Percentiles rank a stretch among this genome's conserved stretches.
Conservation (phyloP, 2,329 filamentous ascomycete species). For the Claviceps sp. region DNA sequence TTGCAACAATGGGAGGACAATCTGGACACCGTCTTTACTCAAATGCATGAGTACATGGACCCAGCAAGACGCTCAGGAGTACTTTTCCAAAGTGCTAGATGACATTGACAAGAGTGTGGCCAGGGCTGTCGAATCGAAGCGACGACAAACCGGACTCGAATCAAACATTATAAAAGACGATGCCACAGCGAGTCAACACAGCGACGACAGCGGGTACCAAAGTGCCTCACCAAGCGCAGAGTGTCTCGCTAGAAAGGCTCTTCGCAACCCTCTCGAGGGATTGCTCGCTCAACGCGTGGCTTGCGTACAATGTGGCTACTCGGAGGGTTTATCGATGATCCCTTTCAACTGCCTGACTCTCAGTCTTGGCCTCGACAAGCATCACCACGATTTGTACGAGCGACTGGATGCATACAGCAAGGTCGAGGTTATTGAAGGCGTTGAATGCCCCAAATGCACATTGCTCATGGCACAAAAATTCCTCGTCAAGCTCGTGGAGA, state of each 20-base stretch:
- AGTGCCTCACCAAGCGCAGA: constrained; percentile 28
- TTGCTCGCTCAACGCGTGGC: constrained; percentile 78
- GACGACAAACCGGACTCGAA: constrained; percentile 25
- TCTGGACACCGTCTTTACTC: constrained; percentile 71
- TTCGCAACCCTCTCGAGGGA: constrained; percentile 74
- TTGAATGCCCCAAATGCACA: constrained; percentile 87
- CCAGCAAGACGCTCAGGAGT: constrained; percentile 96
- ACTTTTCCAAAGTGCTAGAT: constrained; percentile 80
- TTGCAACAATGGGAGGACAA: constrained; percentile 56
- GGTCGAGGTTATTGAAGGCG: constrained; percentile 74
- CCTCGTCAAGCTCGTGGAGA: constrained; percentile 33
- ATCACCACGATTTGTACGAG: constrained; percentile 58
- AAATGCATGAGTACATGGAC: constrained; percentile 93
- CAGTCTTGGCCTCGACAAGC: constrained; percentile 52
- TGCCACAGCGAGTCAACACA: constrained; percentile 31
- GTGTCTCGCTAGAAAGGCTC: constrained; percentile 21
- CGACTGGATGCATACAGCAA: constrained; percentile 75
- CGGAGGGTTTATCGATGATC: constrained; percentile 77
- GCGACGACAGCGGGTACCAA: constrained; percentile 45
- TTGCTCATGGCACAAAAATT: constrained; percentile 44
- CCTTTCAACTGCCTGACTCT: constrained; percentile 91
- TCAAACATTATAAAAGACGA: constrained; percentile 27
- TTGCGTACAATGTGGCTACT: constrained; percentile 73
- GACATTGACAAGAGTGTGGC: constrained; percentile 68
- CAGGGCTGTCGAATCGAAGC: constrained; percentile 25